A percentile compares a stretch with the other conserved stretches of the same genome.
These are phyloP conservation scores for Neurospora sp. DNA, from an alignment of 495 filamentous ascomycete species.

Conservation along the genomic window DNA sequence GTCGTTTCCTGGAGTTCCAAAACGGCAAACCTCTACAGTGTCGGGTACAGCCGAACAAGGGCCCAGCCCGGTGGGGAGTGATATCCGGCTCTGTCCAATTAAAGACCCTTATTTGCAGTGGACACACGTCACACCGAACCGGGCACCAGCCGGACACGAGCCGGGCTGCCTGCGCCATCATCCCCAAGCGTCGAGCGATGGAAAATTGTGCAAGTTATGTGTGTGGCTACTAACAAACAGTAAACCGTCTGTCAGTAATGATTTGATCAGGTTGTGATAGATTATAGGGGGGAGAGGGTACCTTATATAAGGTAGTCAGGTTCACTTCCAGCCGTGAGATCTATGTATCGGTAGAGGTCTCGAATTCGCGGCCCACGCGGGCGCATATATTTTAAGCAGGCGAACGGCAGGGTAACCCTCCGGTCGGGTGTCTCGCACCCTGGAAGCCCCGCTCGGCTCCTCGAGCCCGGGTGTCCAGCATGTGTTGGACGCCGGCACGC, in stretches of 20 bases:
- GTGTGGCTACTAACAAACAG: background rate
- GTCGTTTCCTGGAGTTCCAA: background rate
- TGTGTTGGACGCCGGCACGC: background rate
- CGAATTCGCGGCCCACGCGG: background rate
- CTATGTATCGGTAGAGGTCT: background rate
- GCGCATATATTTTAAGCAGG: background rate
- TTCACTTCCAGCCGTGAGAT: background rate
- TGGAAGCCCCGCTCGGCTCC: background rate
- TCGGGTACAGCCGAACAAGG: background rate
- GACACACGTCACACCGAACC: background rate
- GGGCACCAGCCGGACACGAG: background rate
- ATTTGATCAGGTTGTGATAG: background rate
- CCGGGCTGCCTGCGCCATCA: background rate
- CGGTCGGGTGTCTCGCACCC: background rate
- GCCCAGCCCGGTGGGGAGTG: background rate
- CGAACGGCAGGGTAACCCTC: background rate
- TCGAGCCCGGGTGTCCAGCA: background rate
- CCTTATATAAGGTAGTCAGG: background rate
- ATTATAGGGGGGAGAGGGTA: background rate
- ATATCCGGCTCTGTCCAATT: background rate
- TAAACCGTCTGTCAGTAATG: background rate
- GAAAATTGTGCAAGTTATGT: background rate
- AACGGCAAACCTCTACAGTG: background rate
- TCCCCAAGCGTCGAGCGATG: conserved; percentile 41
- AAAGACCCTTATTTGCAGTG: background rate